Evolutionary conservation across 768 basidiomycete genomes (phyloP).

Genomic region (Trichaptum fuscoviolaceum): DNA sequence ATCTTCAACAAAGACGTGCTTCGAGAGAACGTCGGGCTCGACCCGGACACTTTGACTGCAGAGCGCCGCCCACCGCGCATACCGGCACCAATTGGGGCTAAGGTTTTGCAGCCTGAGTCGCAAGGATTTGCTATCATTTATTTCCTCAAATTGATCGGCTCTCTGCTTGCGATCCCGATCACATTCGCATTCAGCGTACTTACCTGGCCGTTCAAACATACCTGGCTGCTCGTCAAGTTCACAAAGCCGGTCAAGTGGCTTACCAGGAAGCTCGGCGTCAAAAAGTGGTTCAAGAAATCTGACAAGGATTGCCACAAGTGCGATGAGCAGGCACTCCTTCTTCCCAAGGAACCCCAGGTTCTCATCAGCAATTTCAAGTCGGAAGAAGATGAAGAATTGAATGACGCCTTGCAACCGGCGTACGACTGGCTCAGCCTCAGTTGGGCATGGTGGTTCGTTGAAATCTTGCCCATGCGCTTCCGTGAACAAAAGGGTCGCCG

Average conservation of each 20-base stretch:
- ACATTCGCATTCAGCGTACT: background rate
- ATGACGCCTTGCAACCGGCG: slow-evolving; percentile 6
- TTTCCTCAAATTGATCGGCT: slow-evolving; percentile 1
- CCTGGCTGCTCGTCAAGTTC: background rate
- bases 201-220: slow-evolving; percentile 3
- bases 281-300: background rate
- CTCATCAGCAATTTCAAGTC: slow-evolving; percentile 4
- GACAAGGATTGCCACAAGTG: slow-evolving; percentile 1
- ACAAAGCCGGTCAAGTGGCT: background rate
- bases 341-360: background rate
- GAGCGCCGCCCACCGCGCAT: slow-evolving; percentile 2
- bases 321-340: slow-evolving; percentile 1
- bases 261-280: background rate
- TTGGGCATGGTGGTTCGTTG: slow-evolving; percentile 16
- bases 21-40: slow-evolving; percentile 36
- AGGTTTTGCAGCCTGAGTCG: background rate
- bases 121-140: background rate
- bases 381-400: slow-evolving; percentile 10
- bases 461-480: slow-evolving; percentile 11
- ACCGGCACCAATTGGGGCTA: background rate
- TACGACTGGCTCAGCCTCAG: slow-evolving; percentile 11
- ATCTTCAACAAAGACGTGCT: slow-evolving; percentile 47
- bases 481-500: slow-evolving; percentile 14
- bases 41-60: slow-evolving; percentile 22
- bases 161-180: background rate